Conservation (phyloP, 352 stramenopile species). For the Phytophthora kernoviae region DNA sequence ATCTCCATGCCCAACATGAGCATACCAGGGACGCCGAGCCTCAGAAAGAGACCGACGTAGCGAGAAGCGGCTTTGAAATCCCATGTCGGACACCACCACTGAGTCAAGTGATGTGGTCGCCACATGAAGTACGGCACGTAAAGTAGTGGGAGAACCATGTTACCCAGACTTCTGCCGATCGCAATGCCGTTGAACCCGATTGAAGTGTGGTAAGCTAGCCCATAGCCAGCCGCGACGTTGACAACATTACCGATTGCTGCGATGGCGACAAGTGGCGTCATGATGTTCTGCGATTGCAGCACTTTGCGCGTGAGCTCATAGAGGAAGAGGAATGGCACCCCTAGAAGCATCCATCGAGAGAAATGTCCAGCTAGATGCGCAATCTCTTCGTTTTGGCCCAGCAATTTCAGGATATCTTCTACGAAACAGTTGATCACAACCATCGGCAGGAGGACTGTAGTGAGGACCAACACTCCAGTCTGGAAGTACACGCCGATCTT, state of each 20-base stretch:
- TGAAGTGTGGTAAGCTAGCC: slow-evolving; percentile 66
- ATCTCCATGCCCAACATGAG: slow-evolving; percentile 64
- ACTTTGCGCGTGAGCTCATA: slow-evolving; percentile 82
- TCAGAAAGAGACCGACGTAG: slow-evolving; percentile 41
- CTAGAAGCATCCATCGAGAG: slow-evolving; percentile 52
- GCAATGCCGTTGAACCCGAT: slow-evolving; percentile 71
- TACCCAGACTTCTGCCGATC: slow-evolving; percentile 55
- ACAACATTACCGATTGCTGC: slow-evolving; percentile 59
- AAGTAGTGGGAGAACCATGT: slow-evolving; percentile 40
- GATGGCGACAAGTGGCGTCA: slow-evolving; percentile 62
- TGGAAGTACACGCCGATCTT: slow-evolving; percentile 83
- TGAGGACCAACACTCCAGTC: slow-evolving; percentile 56
- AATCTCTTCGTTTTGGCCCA: slow-evolving; percentile 52
- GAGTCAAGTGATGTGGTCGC: slow-evolving; percentile 23
- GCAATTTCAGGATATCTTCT: slow-evolving; percentile 34
- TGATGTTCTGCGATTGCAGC: slow-evolving; percentile 70
- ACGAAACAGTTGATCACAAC: slow-evolving; percentile 54
- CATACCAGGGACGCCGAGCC: slow-evolving; percentile 51
- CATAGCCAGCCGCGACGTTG: slow-evolving; percentile 54
- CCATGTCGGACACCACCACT: slow-evolving; percentile 43
- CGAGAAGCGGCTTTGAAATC: slow-evolving; percentile 23
- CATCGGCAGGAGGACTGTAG: slow-evolving; percentile 36
- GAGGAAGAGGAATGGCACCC: slow-evolving; percentile 64
- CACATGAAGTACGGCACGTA: slow-evolving; percentile 55
- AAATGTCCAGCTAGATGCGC: slow-evolving; percentile 54